phyloP scores from a whole-genome alignment of 495 filamentous ascomycete species.

The Halenospora varia region DNA sequence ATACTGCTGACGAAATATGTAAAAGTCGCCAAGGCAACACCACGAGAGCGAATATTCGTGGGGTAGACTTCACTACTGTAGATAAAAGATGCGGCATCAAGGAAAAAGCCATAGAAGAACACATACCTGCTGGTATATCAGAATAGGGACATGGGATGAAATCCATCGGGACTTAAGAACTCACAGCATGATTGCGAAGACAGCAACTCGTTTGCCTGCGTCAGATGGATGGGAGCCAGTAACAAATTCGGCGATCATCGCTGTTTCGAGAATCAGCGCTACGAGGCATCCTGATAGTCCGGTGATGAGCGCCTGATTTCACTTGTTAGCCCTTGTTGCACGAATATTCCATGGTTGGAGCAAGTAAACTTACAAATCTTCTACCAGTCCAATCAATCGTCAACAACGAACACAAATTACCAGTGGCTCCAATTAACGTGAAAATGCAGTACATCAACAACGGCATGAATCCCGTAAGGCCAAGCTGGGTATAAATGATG shows the following conservation, averaged over 20 bases:
- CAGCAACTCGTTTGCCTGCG: constrained; percentile 31
- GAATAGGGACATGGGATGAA: too few relatives aligned
- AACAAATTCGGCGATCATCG: constrained; percentile 38
- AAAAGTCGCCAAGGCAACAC: constrained; percentile 38
- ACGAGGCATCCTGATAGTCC: constrained; percentile 27
- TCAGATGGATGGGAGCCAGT: constrained; percentile 17
- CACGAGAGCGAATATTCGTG: constrained; percentile 42
- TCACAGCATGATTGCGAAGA: constrained; percentile 43
- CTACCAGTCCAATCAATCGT: constrained; percentile 26
- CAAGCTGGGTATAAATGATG: constrained; percentile 43
- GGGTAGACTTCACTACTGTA: constrained; percentile 51
- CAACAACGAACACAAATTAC: constrained; percentile 42
- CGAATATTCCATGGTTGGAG: background rate
- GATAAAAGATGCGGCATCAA: constrained; percentile 49
- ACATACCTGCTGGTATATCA: constrained; percentile 29
- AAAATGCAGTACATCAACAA: constrained; percentile 32
- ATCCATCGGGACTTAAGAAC: too few relatives aligned
- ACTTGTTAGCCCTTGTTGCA: constrained; percentile 26
- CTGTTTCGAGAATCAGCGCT: constrained; percentile 37
- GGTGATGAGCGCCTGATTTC: constrained; percentile 35
- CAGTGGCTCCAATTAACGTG: constrained; percentile 21
- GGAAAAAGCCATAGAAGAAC: constrained; percentile 19
- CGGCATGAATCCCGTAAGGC: constrained; percentile 39
- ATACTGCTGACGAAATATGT: background rate
- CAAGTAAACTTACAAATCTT: background rate